Evolutionary conservation across 208 protist genomes (phyloP).

Genomic region (Crithidia fasciculata): DNA sequence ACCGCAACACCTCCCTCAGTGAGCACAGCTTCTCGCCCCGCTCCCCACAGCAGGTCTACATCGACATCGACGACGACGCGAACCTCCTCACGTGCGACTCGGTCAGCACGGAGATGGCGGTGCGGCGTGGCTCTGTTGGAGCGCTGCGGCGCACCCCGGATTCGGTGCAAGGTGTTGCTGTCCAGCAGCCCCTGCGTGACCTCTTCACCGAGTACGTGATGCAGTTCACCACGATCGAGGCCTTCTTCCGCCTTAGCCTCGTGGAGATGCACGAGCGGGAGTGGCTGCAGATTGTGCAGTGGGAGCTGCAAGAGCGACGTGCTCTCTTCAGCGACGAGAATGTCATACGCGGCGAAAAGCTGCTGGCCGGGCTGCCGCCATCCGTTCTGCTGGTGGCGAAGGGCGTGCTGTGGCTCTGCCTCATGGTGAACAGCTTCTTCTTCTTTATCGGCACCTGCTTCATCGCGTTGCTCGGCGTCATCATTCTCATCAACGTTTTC

Average conservation of each 20-base stretch:
- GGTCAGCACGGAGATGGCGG: slow-evolving; percentile 19
- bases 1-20: slow-evolving; percentile 1
- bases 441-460: slow-evolving; percentile 69
- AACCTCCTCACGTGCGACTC: slow-evolving; percentile 43
- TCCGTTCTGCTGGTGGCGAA: slow-evolving; percentile 40
- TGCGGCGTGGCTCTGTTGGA: background rate
- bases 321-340: slow-evolving; percentile 15
- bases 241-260: slow-evolving; percentile 63
- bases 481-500: slow-evolving; percentile 55
- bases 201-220: slow-evolving; percentile 53
- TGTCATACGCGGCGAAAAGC: slow-evolving; percentile 31
- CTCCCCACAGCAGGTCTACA: background rate
- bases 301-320: slow-evolving; percentile 41
- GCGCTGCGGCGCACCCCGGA: background rate
- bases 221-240: slow-evolving; percentile 59
- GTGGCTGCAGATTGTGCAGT: slow-evolving; percentile 64
- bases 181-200: slow-evolving; percentile 12
- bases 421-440: slow-evolving; percentile 64
- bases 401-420: slow-evolving; percentile 60
- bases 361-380: slow-evolving; percentile 42
- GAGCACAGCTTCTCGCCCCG: slow-evolving; percentile 5
- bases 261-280: slow-evolving; percentile 58
- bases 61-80: slow-evolving; percentile 31
- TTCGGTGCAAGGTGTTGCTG: background rate
- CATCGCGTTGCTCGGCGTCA: slow-evolving; percentile 45